Evolutionary conservation across 2,329 filamentous ascomycete genomes (phyloP).

Genomic region (Leptodontidium sp.): DNA sequence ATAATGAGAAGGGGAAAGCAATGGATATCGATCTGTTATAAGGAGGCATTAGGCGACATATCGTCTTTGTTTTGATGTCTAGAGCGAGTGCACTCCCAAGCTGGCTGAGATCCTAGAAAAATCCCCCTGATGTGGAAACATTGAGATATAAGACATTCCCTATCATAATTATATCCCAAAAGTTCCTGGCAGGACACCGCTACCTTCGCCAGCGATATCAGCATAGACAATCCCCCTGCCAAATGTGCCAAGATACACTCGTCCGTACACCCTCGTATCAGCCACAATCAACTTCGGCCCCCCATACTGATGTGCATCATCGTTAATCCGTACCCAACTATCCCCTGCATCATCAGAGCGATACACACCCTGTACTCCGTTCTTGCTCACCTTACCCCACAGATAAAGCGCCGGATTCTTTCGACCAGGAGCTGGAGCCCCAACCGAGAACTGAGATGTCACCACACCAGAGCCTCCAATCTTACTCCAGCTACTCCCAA

Average conservation of each 20-base stretch:
- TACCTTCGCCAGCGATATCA: slow-evolving; percentile 23
- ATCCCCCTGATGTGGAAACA: too few species aligned
- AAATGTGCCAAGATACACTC: slow-evolving; percentile 32
- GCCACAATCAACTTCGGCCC: slow-evolving; percentile 25
- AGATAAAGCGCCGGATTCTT: slow-evolving; percentile 14
- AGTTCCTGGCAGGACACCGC: slow-evolving; percentile 1
- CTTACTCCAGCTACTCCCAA: too few species aligned
- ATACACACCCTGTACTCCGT: slow-evolving; percentile 56
- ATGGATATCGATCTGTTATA: too few species aligned
- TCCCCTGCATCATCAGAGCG: slow-evolving; percentile 71
- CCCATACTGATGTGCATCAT: slow-evolving; percentile 45
- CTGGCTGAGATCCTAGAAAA: neutral
- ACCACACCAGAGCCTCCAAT: slow-evolving; percentile 5
- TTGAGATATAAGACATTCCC: too few species aligned
- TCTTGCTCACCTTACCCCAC: slow-evolving; percentile 19
- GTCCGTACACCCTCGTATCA: slow-evolving; percentile 30
- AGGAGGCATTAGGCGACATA: neutral
- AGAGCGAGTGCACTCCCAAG: neutral
- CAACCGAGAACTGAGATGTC: slow-evolving; percentile 25
- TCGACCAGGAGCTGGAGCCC: slow-evolving; percentile 24
- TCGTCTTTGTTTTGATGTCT: neutral
- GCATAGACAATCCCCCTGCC: slow-evolving; percentile 32
- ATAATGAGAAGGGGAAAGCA: too few species aligned
- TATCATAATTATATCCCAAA: slow-evolving; percentile 13
- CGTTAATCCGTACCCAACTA: slow-evolving; percentile 72